phyloP scores from a whole-genome alignment of 2,329 filamentous ascomycete species.

The Aspergillus fumigatus region DNA sequence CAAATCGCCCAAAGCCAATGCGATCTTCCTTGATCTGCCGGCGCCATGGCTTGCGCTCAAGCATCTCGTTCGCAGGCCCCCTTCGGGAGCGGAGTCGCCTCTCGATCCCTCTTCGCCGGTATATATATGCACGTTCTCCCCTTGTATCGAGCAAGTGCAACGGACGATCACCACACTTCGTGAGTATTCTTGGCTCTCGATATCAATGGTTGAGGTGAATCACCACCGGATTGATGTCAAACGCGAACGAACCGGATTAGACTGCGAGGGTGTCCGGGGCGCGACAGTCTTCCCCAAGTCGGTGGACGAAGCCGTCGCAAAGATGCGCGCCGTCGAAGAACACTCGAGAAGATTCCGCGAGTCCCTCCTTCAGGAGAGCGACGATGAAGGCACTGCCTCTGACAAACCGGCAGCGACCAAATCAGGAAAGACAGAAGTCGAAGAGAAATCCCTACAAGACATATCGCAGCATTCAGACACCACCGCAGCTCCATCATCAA shows the following conservation, averaged over 20 bases:
- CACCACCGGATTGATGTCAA: slow-evolving; percentile 76
- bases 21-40: slow-evolving; percentile 48
- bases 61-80: slow-evolving; percentile 40
- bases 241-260: slow-evolving; percentile 73
- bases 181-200: slow-evolving; percentile 79
- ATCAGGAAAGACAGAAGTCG: slow-evolving; percentile 14
- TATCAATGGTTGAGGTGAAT: slow-evolving; percentile 86
- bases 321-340: slow-evolving; percentile 68
- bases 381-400: slow-evolving; percentile 11
- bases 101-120: slow-evolving; percentile 69
- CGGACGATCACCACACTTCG: slow-evolving; percentile 78
- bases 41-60: slow-evolving; percentile 48
- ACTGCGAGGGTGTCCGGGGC: slow-evolving; percentile 62
- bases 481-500: slow-evolving; percentile 5
- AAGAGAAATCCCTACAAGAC: slow-evolving; percentile 27
- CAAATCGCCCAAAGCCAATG: slow-evolving; percentile 41
- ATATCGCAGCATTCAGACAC: slow-evolving; percentile 2
- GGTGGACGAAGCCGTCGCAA: slow-evolving; percentile 72
- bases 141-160: slow-evolving; percentile 94
- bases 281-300: slow-evolving; percentile 62
- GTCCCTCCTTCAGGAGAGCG: slow-evolving; percentile 15
- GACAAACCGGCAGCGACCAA: slow-evolving; percentile 19
- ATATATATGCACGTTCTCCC: slow-evolving; percentile 89
- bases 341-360: slow-evolving; percentile 63
- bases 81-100: slow-evolving; percentile 40